Evolutionary conservation across 306 rosid species (phyloP).

Genomic region (Prunus kanzakura): DNA sequence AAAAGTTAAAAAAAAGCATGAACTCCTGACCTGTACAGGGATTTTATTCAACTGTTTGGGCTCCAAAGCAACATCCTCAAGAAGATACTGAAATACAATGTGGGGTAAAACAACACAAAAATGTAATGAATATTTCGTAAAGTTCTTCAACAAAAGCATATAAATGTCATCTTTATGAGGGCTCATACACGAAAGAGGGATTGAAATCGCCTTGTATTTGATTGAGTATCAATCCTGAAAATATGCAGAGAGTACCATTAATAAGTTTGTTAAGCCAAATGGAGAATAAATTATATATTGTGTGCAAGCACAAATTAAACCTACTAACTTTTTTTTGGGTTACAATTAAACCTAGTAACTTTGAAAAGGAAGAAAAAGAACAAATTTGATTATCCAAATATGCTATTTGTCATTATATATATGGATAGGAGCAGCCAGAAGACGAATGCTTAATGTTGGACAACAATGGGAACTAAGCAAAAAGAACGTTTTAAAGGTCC

Average conservation of each 20-base stretch:
- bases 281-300: neutral
- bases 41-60: slow-evolving; percentile 59
- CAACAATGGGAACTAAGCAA: neutral
- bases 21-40: slow-evolving; percentile 47
- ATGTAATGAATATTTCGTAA: slow-evolving; percentile 8
- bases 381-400: neutral
- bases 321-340: neutral
- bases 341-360: too few relatives aligned
- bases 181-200: slow-evolving; percentile 79
- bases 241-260: slow-evolving; percentile 14
- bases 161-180: slow-evolving; percentile 11
- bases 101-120: slow-evolving; percentile 11
- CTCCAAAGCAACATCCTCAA: slow-evolving; percentile 84
- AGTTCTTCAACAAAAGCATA: slow-evolving; percentile 15
- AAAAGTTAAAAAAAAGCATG: neutral
- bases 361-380: neutral
- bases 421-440: neutral
- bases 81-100: slow-evolving; percentile 68
- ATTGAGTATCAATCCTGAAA: slow-evolving; percentile 91
- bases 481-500: neutral
- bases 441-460: neutral
- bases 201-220: slow-evolving; percentile 76
- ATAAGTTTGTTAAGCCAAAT: neutral
- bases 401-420: neutral
- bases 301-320: neutral